Percentiles rank a stretch among this genome's conserved stretches.
Conservation (phyloP, 2,329 filamentous ascomycete species). For the Anthostomella pinea region DNA sequence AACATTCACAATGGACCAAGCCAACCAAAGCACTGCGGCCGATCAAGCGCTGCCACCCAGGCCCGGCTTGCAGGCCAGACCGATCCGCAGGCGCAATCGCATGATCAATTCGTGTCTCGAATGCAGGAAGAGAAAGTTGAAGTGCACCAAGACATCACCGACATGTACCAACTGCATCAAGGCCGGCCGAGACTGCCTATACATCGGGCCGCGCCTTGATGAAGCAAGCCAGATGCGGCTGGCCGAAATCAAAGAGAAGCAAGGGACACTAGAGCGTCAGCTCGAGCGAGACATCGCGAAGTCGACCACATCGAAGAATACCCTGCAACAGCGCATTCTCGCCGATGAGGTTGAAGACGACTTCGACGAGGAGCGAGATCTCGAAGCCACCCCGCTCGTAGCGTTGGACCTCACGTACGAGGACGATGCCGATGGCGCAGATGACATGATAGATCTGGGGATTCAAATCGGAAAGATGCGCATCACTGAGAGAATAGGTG, state of each 20-base stretch:
- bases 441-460: slow-evolving; percentile 70
- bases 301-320: slow-evolving; percentile 31
- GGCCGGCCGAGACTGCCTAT: slow-evolving; percentile 55
- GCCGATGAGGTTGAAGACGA: slow-evolving; percentile 54
- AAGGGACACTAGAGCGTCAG: slow-evolving; percentile 67
- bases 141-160: slow-evolving; percentile 67
- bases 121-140: slow-evolving; percentile 72
- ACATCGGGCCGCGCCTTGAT: slow-evolving; percentile 66
- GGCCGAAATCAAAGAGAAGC: slow-evolving; percentile 76
- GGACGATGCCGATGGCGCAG: slow-evolving; percentile 51
- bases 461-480: slow-evolving; percentile 69
- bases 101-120: slow-evolving; percentile 69
- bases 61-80: slow-evolving; percentile 31
- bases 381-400: slow-evolving; percentile 62
- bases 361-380: slow-evolving; percentile 55
- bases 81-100: slow-evolving; percentile 58
- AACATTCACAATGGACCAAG: slow-evolving; percentile 18
- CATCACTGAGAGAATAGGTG: slow-evolving; percentile 72
- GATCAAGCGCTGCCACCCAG: slow-evolving; percentile 23
- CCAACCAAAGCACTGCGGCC: slow-evolving; percentile 19
- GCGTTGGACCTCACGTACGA: slow-evolving; percentile 67
- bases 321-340: slow-evolving; percentile 37
- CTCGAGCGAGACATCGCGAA: slow-evolving; percentile 66
- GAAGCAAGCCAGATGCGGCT: slow-evolving; percentile 66
- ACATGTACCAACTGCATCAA: slow-evolving; percentile 68